Evolutionary conservation across 2,329 filamentous ascomycete genomes (phyloP).

Genomic region (Dryadomyces sulphureus): DNA sequence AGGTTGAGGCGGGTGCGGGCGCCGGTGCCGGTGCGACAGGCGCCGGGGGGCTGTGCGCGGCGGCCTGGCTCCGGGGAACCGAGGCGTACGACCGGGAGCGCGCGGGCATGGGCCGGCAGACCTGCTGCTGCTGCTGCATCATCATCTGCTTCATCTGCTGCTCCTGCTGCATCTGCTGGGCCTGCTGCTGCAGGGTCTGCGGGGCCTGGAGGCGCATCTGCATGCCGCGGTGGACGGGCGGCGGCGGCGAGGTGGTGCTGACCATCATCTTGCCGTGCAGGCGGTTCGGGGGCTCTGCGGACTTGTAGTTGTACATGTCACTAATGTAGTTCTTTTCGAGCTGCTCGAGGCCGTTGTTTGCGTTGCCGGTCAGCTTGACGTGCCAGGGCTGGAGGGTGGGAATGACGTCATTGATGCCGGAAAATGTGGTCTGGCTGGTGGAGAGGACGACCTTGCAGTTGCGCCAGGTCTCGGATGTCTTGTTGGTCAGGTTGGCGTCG

Average conservation of each 20-base stretch:
- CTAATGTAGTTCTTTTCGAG: conserved; percentile 25
- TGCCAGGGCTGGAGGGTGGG: conserved; percentile 42
- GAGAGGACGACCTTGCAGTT: conserved; percentile 46
- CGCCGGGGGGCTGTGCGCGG: too few species aligned
- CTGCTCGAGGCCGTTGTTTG: conserved; percentile 8
- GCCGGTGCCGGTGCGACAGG: too few species aligned
- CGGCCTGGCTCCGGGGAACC: too few species aligned
- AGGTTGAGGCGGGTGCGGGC: too few species aligned
- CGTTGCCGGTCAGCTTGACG: conserved; percentile 28
- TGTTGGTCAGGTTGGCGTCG: conserved; percentile 46
- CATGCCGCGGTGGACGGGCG: too few species aligned
- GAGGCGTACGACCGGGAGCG: too few species aligned
- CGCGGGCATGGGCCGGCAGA: too few species aligned
- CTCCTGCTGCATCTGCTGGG: background rate
- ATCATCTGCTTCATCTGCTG: background rate
- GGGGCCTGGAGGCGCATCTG: background rate
- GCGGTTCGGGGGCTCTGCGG: too few species aligned
- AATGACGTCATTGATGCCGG: conserved; percentile 37
- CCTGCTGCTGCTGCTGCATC: background rate
- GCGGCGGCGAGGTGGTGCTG: too few species aligned
- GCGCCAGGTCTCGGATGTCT: conserved; percentile 48
- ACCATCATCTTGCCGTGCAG: too few species aligned
- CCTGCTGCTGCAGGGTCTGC: background rate
- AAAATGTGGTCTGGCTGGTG: conserved; percentile 45
- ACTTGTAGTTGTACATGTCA: too few species aligned